These are phyloP conservation scores for apple (Malus domestica) DNA, from an alignment of 306 rosid species.

Conservation along the genomic window ASM211411v1 NC_041795.1:5519501-5520000, in stretches of 20 bases:
- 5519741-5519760: constrained; percentile 34
- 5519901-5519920: constrained; percentile 40
- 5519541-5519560: constrained; percentile 37
- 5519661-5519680: no score
- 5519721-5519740: constrained; percentile 30
- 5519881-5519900: constrained; percentile 57
- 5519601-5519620: constrained; percentile 9
- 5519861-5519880: constrained; percentile 25
- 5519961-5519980: constrained; percentile 47
- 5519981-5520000: constrained; percentile 40
- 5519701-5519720: constrained; percentile 26
- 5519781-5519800: constrained; percentile 43
- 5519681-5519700: constrained; percentile 19
- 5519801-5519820: constrained; percentile 50
- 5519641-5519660: constrained; percentile 38
- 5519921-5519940: constrained; percentile 33
- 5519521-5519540: constrained; percentile 29
- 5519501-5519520: constrained; percentile 29
- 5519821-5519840: constrained; percentile 32
- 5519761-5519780: constrained; percentile 13
- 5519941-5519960: constrained; percentile 43
- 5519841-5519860: constrained; percentile 43
- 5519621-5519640: constrained; percentile 37
- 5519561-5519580: constrained; percentile 38
- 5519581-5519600: constrained; percentile 41